Conservation (phyloP, 768 basidiomycete species). For the Lactifluus piperatus region DNA sequence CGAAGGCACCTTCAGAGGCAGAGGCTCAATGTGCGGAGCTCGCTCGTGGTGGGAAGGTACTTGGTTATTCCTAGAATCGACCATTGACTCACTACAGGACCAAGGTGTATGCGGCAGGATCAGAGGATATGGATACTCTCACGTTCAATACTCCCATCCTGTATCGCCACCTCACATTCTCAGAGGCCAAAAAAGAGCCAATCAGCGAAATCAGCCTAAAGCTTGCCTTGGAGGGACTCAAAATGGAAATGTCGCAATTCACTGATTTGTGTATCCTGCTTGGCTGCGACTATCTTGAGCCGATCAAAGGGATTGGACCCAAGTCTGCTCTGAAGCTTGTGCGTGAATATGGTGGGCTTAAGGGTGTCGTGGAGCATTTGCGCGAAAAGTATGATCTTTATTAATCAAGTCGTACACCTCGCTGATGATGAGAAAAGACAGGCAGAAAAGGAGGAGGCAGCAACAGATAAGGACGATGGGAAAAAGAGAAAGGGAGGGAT, state of each 20-base stretch:
- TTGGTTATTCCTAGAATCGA: not conserved
- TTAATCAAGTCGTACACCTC: not conserved
- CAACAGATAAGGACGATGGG: constrained; percentile 34
- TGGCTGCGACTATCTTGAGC: constrained; percentile 98
- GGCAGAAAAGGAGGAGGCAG: constrained; percentile 34
- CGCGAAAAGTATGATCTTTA: constrained; percentile 52
- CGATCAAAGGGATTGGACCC: constrained; percentile 94
- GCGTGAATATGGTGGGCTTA: constrained; percentile 68
- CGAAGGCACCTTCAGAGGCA: constrained; percentile 93
- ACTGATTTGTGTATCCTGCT: constrained; percentile 94
- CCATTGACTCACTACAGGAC: not conserved
- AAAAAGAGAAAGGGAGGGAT: constrained; percentile 73
- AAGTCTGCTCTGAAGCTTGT: constrained; percentile 92
- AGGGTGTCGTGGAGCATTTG: constrained; percentile 66
- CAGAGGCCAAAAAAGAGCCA: constrained; percentile 94
- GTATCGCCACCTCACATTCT: constrained; percentile 93
- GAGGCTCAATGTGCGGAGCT: constrained; percentile 99
- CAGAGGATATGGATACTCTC: constrained; percentile 99
- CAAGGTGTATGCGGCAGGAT: constrained; percentile 93
- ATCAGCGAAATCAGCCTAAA: constrained; percentile 87
- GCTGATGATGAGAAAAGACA: constrained; percentile 28
- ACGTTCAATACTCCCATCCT: constrained; percentile 91
- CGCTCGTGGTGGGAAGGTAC: constrained; percentile 87
- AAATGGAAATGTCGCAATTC: constrained; percentile 95
- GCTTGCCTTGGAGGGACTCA: constrained; percentile 76